Evolutionary conservation across 2,329 filamentous ascomycete species (phyloP).

Genomic region (Alternaria triticina): DNA sequence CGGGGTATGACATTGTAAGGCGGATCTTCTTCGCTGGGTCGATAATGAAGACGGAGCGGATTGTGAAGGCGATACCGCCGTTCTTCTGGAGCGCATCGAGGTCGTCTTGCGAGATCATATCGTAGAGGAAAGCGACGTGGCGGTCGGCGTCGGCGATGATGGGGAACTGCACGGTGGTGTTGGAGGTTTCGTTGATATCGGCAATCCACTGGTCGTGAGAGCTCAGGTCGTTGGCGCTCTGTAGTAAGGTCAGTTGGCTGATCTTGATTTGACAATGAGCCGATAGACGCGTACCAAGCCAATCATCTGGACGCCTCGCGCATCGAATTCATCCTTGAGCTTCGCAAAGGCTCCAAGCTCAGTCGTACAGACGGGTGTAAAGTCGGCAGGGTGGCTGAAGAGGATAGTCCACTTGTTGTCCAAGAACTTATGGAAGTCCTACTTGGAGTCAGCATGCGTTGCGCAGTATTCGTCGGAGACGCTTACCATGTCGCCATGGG

Average conservation of each 20-base stretch:
- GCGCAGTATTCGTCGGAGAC: slow-evolving; percentile 50
- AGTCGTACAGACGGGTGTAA: slow-evolving; percentile 94
- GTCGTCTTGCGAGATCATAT: slow-evolving; percentile 60
- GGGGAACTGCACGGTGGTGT: slow-evolving; percentile 55
- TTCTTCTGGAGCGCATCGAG: slow-evolving; percentile 62
- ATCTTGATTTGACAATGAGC: background rate
- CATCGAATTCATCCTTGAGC: slow-evolving; percentile 84
- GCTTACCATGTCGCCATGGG: slow-evolving; percentile 68
- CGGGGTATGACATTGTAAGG: slow-evolving; percentile 90
- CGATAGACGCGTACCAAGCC: slow-evolving; percentile 63
- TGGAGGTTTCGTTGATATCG: slow-evolving; percentile 64
- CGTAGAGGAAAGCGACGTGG: slow-evolving; percentile 57
- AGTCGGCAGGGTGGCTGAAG: slow-evolving; percentile 86
- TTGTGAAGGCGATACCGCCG: slow-evolving; percentile 80
- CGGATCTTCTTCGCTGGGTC: slow-evolving; percentile 94
- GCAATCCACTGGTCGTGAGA: slow-evolving; percentile 89
- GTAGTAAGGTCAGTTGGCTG: background rate
- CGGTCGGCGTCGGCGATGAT: slow-evolving; percentile 59
- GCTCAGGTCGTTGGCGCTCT: slow-evolving; percentile 79
- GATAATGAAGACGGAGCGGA: slow-evolving; percentile 93
- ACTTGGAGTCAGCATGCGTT: background rate
- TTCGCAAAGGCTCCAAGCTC: slow-evolving; percentile 94
- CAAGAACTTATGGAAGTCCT: slow-evolving; percentile 76
- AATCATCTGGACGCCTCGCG: slow-evolving; percentile 88
- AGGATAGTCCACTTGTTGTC: slow-evolving; percentile 80